A percentile compares a stretch with the other conserved stretches of the same genome.
phyloP scores from a whole-genome alignment of 495 filamentous ascomycete genomes.

The Neurospora hispaniola region DNA sequence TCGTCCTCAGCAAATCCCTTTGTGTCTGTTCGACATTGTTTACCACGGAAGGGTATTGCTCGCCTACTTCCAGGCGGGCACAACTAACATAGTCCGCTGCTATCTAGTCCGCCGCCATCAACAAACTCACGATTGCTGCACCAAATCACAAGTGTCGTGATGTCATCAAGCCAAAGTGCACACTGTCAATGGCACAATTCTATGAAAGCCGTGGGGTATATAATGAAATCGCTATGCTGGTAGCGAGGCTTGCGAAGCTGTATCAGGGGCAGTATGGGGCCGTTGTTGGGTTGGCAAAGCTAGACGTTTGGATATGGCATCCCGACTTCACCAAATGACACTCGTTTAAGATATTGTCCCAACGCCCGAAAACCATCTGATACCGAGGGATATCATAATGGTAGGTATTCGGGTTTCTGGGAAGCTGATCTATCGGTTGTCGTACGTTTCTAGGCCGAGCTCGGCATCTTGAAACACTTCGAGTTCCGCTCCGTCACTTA shows the following conservation, averaged over 20 bases:
- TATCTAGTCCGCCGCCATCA: neutral
- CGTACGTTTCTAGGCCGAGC: neutral
- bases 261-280: neutral
- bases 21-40: neutral
- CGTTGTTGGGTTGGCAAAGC: neutral
- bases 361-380: neutral
- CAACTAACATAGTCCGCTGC: neutral
- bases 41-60: neutral
- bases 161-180: neutral
- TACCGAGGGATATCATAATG: neutral
- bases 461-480: neutral
- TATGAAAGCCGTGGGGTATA: neutral
- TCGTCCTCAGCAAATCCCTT: neutral
- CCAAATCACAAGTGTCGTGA: neutral
- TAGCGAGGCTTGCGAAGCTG: neutral
- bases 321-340: neutral
- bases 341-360: neutral
- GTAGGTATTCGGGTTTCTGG: neutral
- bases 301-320: neutral
- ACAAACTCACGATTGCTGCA: neutral
- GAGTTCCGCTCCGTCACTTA: neutral
- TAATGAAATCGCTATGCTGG: neutral
- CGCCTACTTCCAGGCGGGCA: neutral
- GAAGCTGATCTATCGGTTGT: neutral
- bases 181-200: neutral